These are phyloP conservation scores for Arabidopsis lyrata DNA, from an alignment of 441 rosid genomes.

Conservation along the genomic window DNA sequence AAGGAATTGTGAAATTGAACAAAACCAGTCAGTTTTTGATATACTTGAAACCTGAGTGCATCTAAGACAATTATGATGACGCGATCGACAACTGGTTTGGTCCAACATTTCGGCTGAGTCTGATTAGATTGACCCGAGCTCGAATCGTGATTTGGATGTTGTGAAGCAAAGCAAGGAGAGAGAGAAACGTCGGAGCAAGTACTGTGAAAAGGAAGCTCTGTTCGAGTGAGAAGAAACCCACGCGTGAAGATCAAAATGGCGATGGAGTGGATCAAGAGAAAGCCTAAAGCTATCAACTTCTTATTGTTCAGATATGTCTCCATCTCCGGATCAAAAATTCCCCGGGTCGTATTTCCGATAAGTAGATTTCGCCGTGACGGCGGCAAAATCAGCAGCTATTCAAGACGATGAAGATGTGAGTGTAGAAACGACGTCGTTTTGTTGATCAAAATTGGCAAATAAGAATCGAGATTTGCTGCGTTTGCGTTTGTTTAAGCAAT, in stretches of 20 bases:
- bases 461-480: no score
- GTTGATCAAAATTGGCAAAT: no score
- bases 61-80: slow-evolving; percentile 82
- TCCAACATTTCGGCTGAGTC: slow-evolving; percentile 64
- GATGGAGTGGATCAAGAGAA: slow-evolving; percentile 58
- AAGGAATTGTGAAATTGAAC: background rate
- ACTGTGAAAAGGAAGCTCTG: slow-evolving; percentile 87
- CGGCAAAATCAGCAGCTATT: slow-evolving; percentile 18
- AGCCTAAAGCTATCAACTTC: slow-evolving; percentile 48
- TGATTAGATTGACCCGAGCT: background rate
- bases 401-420: background rate
- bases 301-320: slow-evolving; percentile 43
- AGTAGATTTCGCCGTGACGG: slow-evolving; percentile 27
- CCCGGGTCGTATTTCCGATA: background rate
- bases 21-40: no score
- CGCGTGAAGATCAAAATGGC: slow-evolving; percentile 78
- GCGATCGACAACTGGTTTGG: slow-evolving; percentile 77
- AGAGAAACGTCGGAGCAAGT: slow-evolving; percentile 69
- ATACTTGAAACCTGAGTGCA: slow-evolving; percentile 65
- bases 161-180: slow-evolving; percentile 66
- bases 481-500: no score
- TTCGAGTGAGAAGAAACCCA: slow-evolving; percentile 94
- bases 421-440: background rate
- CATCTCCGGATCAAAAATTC: slow-evolving; percentile 37
- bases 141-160: background rate